A percentile compares a stretch with the other conserved stretches of the same genome.
Evolutionary conservation across 257 asterid genomes (phyloP).

Genomic region (Nicotiana tabacum): DNA sequence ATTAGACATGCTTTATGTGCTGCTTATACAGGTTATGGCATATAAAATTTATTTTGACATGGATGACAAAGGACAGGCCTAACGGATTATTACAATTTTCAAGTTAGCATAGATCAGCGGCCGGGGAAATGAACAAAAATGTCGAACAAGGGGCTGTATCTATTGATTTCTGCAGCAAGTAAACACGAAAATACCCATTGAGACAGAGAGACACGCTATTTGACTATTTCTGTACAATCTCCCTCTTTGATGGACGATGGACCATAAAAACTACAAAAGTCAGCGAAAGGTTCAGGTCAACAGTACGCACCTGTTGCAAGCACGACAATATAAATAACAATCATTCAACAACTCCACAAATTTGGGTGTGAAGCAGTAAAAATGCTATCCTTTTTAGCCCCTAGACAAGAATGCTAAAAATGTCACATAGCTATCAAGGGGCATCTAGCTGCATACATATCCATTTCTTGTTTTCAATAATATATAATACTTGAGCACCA

Average conservation of each 20-base stretch:
- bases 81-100: background rate
- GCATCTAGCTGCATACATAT: background rate
- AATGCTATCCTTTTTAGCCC: background rate
- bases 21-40: background rate
- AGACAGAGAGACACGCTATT: background rate
- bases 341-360: background rate
- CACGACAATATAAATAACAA: background rate
- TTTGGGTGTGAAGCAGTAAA: background rate
- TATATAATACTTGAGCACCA: conserved; percentile 4
- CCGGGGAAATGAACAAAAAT: background rate
- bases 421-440: background rate
- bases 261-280: background rate
- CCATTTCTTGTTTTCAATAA: background rate
- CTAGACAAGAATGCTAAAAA: background rate
- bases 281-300: background rate
- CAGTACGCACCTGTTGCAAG: background rate
- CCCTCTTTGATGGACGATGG: background rate
- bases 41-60: background rate
- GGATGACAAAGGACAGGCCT: background rate
- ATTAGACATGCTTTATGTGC: background rate
- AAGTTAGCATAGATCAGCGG: background rate
- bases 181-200: background rate
- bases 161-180: background rate
- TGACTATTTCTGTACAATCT: background rate
- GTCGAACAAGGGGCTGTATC: background rate